Conservation (phyloP, 78 protist species). For the Isochrysis galbana region DNA sequence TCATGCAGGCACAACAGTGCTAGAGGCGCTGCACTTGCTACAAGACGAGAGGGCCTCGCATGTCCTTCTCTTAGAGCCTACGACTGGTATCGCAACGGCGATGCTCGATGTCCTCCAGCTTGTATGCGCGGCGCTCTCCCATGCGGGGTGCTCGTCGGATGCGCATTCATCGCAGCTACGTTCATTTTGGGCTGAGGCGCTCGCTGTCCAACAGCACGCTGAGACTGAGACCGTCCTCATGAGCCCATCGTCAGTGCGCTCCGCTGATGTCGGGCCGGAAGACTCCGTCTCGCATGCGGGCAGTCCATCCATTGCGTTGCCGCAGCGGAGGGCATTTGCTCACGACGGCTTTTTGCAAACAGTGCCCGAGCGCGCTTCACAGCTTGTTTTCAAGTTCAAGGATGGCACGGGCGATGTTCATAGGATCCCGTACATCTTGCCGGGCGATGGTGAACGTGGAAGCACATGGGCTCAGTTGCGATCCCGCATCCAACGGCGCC, state of each 20-base stretch:
- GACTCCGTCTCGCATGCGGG: neutral
- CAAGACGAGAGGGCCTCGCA: neutral
- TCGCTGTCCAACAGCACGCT: neutral
- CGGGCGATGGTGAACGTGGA: neutral
- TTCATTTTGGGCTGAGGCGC: neutral
- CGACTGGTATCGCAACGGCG: neutral
- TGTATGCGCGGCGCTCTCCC: neutral
- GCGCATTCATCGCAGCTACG: neutral
- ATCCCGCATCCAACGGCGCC: neutral
- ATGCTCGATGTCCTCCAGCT: neutral
- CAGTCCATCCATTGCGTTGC: neutral
- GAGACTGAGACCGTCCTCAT: too few relatives aligned
- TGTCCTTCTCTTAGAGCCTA: neutral
- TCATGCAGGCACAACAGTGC: neutral
- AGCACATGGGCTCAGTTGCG: neutral
- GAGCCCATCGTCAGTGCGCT: neutral
- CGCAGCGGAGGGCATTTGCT: too few relatives aligned
- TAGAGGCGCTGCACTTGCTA: neutral
- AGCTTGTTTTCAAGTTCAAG: neutral
- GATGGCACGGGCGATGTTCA: neutral
- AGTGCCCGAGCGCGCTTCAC: neutral
- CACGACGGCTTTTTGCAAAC: too few relatives aligned
- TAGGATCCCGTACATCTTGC: neutral
- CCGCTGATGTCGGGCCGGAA: neutral
- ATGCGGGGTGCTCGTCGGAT: neutral